These are phyloP conservation scores for Chaetomiaceae sp. DNA, from an alignment of 2,329 filamentous ascomycete genomes.

Conservation along the genomic window DNA sequence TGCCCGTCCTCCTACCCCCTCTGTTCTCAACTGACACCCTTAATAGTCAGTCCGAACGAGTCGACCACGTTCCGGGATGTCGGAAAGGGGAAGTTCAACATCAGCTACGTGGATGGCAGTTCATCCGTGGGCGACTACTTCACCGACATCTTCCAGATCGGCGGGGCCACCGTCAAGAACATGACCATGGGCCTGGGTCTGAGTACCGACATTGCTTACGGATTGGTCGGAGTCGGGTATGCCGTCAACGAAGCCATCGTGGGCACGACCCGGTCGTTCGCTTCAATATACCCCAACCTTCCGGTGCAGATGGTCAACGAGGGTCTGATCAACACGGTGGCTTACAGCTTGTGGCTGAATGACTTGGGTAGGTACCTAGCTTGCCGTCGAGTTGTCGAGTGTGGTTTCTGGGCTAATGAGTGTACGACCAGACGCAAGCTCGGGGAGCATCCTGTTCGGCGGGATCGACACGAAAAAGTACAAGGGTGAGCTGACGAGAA, in stretches of 20 bases:
- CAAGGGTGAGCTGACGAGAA: slow-evolving; percentile 54
- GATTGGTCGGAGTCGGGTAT: slow-evolving; percentile 58
- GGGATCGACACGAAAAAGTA: slow-evolving; percentile 77
- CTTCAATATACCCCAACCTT: slow-evolving; percentile 50
- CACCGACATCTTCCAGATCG: slow-evolving; percentile 51
- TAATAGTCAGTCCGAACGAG: slow-evolving; percentile 39
- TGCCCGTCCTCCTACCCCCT: background rate
- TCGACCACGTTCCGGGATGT: slow-evolving; percentile 46
- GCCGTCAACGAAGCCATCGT: slow-evolving; percentile 49
- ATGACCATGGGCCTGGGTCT: slow-evolving; percentile 56
- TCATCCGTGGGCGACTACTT: slow-evolving; percentile 55
- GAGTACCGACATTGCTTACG: slow-evolving; percentile 51
- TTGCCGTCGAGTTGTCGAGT: background rate
- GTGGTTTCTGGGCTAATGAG: slow-evolving; percentile 3
- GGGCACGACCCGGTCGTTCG: slow-evolving; percentile 24
- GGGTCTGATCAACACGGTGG: slow-evolving; percentile 59
- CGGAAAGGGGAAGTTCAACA: slow-evolving; percentile 45
- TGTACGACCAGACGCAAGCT: slow-evolving; percentile 48
- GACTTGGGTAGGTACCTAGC: slow-evolving; percentile 38
- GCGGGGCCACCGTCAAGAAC: slow-evolving; percentile 45
- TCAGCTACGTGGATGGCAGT: slow-evolving; percentile 58
- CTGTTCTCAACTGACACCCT: slow-evolving; percentile 3
- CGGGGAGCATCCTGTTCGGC: slow-evolving; percentile 71
- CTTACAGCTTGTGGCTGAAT: slow-evolving; percentile 68
- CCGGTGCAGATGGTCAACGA: slow-evolving; percentile 60